These are phyloP conservation scores for Mycena indigotica DNA, from an alignment of 768 basidiomycete genomes.

Conservation along the genomic window DNA sequence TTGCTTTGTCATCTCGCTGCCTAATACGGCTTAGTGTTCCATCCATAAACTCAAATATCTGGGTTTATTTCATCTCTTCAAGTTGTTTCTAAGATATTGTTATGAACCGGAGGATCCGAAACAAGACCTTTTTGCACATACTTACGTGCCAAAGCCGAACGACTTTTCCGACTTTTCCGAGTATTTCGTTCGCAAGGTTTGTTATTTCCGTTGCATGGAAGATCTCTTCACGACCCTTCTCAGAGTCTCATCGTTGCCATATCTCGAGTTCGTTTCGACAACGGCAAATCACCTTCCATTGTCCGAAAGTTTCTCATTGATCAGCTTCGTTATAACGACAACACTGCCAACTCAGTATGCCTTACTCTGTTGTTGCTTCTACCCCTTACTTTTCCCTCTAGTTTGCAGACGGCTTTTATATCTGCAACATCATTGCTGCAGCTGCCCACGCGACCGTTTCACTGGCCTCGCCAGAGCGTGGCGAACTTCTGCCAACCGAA, in stretches of 20 bases:
- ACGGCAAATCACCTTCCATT: constrained; percentile 82
- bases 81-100: constrained; percentile 87
- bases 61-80: constrained; percentile 94
- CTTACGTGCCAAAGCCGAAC: constrained; percentile 93
- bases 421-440: constrained; percentile 82
- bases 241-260: constrained; percentile 82
- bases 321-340: constrained; percentile 93
- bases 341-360: constrained; percentile 84
- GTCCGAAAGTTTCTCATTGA: constrained; percentile 89
- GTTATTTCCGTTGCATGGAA: constrained; percentile 1
- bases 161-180: constrained; percentile 90
- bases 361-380: not conserved
- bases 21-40: constrained; percentile 64
- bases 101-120: constrained; percentile 83
- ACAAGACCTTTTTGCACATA: constrained; percentile 83
- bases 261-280: constrained; percentile 83
- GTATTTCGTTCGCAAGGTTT: constrained; percentile 93
- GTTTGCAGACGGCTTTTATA: constrained; percentile 92
- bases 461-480: constrained; percentile 74
- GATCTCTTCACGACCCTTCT: constrained; percentile 1
- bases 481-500: constrained; percentile 73
- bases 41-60: constrained; percentile 80
- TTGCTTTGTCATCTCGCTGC: constrained; percentile 11
- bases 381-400: constrained; percentile 31
- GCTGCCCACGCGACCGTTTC: constrained; percentile 81